phyloP scores from a whole-genome alignment of 2,329 filamentous ascomycete species.

The Sporothrix mexicana region DNA sequence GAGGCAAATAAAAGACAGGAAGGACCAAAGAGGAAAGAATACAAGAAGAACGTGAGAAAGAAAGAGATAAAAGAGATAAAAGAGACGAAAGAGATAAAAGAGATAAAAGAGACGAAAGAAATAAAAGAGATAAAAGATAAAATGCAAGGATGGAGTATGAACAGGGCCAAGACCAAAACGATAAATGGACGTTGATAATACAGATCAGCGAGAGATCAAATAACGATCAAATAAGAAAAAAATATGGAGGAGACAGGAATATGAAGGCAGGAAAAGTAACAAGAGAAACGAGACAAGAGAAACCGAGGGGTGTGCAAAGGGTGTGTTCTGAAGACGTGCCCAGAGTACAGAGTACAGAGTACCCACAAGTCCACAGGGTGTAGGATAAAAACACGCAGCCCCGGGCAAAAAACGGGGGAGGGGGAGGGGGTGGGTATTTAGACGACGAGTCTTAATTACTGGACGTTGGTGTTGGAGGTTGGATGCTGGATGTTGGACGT shows the following conservation, averaged over 20 bases:
- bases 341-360: too few relatives aligned
- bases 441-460: neutral
- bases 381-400: slow-evolving; percentile 17
- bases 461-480: neutral
- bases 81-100: neutral
- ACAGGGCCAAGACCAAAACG: too few relatives aligned
- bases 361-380: neutral
- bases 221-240: slow-evolving; percentile 7
- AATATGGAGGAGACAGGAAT: neutral
- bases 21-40: neutral
- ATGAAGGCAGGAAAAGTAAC: neutral
- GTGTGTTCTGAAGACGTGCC: too few relatives aligned
- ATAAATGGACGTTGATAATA: neutral
- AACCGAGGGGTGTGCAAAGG: neutral
- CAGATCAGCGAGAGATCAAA: slow-evolving; percentile 7
- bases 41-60: neutral
- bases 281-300: neutral
- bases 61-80: neutral
- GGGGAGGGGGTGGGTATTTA: neutral
- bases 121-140: neutral
- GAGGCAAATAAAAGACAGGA: neutral
- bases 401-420: neutral
- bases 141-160: too few relatives aligned
- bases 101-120: too few relatives aligned
- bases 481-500: neutral